Conservation (phyloP, 2,329 filamentous ascomycete species). For the Ophiosphaerella narmari region DNA sequence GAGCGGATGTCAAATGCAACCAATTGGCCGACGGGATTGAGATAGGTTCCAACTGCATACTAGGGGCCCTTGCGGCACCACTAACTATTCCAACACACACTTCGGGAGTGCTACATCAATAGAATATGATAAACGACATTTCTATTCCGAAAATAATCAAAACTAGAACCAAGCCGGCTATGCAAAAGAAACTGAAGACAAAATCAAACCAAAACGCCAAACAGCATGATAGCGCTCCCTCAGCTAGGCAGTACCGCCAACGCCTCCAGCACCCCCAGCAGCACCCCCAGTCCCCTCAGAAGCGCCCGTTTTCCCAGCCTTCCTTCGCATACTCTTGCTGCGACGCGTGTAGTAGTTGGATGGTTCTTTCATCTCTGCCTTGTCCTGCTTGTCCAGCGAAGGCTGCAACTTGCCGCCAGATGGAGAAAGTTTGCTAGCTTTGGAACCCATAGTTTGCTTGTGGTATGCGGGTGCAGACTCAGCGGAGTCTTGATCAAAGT, state of each 20-base stretch:
- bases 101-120: too few species aligned
- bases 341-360: slow-evolving; percentile 39
- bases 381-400: slow-evolving; percentile 30
- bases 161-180: too few species aligned
- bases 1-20: too few species aligned
- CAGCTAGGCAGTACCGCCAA: slow-evolving; percentile 5
- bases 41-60: too few species aligned
- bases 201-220: neutral
- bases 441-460: slow-evolving; percentile 35
- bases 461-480: neutral
- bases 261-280: slow-evolving; percentile 16
- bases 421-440: slow-evolving; percentile 27
- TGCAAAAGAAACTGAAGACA: neutral
- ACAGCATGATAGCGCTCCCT: neutral
- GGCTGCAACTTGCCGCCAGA: slow-evolving; percentile 31
- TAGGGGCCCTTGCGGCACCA: too few species aligned
- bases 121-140: too few species aligned
- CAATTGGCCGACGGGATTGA: too few species aligned
- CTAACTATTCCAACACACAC: too few species aligned
- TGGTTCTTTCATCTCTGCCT: slow-evolving; percentile 43
- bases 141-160: too few species aligned
- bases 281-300: slow-evolving; percentile 14
- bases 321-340: slow-evolving; percentile 40
- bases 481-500: neutral
- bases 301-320: slow-evolving; percentile 28